phyloP scores from a whole-genome alignment of 1,284 basidiomycete genomes.

The Leccinum huronense region DNA sequence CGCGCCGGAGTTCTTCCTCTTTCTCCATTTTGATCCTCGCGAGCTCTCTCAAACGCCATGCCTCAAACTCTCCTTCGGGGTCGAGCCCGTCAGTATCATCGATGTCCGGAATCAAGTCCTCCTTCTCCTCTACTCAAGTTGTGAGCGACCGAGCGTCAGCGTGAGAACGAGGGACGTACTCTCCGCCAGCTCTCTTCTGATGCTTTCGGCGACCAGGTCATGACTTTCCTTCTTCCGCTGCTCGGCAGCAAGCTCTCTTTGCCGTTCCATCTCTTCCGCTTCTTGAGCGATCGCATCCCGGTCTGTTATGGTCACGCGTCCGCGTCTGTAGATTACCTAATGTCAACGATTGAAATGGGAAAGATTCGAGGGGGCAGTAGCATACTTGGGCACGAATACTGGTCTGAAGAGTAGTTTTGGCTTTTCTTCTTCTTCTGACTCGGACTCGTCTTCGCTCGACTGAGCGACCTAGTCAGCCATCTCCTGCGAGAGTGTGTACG shows the following conservation, averaged over 20 bases:
- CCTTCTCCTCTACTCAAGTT: slow-evolving; percentile 70
- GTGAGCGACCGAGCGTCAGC: background rate
- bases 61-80: slow-evolving; percentile 89
- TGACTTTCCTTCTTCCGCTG: slow-evolving; percentile 79
- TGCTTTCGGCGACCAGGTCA: slow-evolving; percentile 84
- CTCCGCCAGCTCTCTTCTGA: slow-evolving; percentile 78
- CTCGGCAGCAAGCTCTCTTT: slow-evolving; percentile 66
- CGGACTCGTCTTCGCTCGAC: slow-evolving; percentile 79
- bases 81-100: slow-evolving; percentile 96
- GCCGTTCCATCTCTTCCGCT: slow-evolving; percentile 63
- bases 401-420: slow-evolving; percentile 75
- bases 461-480: slow-evolving; percentile 33
- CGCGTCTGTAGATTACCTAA: slow-evolving; percentile 50
- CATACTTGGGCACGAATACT: slow-evolving; percentile 86
- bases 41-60: slow-evolving; percentile 93
- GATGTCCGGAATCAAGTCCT: slow-evolving; percentile 79
- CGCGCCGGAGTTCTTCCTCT: slow-evolving; percentile 74
- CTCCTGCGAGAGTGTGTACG: background rate
- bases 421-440: slow-evolving; percentile 65
- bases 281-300: slow-evolving; percentile 65
- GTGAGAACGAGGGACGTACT: slow-evolving; percentile 47
- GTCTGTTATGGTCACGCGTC: slow-evolving; percentile 64
- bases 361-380: slow-evolving; percentile 1
- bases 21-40: slow-evolving; percentile 89
- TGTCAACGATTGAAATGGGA: slow-evolving; percentile 3